phyloP scores from a whole-genome alignment of 2,329 filamentous ascomycete genomes.

The Penicillium rolfsii region DNA sequence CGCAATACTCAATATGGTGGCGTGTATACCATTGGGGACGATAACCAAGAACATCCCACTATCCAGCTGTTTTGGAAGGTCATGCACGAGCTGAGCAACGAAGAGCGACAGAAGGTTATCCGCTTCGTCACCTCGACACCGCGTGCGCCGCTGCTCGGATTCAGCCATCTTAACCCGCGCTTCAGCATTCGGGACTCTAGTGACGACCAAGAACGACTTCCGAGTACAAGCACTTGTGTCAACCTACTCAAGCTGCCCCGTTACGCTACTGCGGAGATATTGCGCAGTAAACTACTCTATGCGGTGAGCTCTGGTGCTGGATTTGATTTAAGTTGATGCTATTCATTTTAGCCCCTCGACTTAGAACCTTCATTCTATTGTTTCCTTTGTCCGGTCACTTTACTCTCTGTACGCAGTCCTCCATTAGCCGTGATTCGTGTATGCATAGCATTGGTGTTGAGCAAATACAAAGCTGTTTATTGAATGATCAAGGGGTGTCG shows the following conservation, averaged over 20 bases:
- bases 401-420: constrained; percentile 11
- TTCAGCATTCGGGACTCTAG: constrained; percentile 91
- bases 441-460: constrained; percentile 39
- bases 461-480: constrained; percentile 21
- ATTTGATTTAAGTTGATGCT: constrained; percentile 69
- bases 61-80: constrained; percentile 90
- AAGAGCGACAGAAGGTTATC: constrained; percentile 79
- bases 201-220: constrained; percentile 73
- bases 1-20: constrained; percentile 85
- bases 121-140: constrained; percentile 97
- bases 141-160: constrained; percentile 84
- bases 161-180: constrained; percentile 77
- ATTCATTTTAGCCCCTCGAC: constrained; percentile 2
- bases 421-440: constrained; percentile 9
- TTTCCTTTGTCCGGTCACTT: constrained; percentile 6
- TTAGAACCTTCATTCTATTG: background rate
- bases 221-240: constrained; percentile 94
- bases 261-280: constrained; percentile 66
- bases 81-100: constrained; percentile 73
- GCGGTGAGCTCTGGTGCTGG: constrained; percentile 88
- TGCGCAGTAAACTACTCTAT: constrained; percentile 84
- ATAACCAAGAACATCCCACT: constrained; percentile 81
- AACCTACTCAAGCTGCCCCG: constrained; percentile 90
- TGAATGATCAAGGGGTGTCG: constrained; percentile 10
- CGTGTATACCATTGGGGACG: constrained; percentile 86